These are phyloP conservation scores for Adansonia rubrostipa DNA, from an alignment of 441 rosid genomes.

Conservation along the genomic window DNA sequence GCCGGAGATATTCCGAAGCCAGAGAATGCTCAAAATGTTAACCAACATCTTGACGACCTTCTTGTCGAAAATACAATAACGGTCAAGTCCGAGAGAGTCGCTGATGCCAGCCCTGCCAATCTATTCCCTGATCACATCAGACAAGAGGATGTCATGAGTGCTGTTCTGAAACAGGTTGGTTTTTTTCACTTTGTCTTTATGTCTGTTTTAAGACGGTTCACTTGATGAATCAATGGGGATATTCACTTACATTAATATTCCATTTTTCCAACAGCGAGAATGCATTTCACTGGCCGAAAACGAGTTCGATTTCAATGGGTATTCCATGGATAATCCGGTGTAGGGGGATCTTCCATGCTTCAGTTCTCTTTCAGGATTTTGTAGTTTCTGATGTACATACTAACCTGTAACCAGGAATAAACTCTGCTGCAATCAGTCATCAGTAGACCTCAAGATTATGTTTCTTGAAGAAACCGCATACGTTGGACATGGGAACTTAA, in stretches of 20 bases:
- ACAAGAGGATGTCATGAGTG: slow-evolving; percentile 91
- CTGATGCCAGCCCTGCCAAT: slow-evolving; percentile 44
- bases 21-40: slow-evolving; percentile 40
- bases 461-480: too few relatives aligned
- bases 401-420: too few relatives aligned
- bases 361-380: not conserved
- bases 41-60: slow-evolving; percentile 45
- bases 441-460: too few relatives aligned
- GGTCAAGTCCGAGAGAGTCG: slow-evolving; percentile 63
- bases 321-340: not conserved
- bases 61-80: slow-evolving; percentile 53
- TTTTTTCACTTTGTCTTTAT: not conserved
- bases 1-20: slow-evolving; percentile 36
- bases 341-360: not conserved
- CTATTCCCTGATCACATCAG: slow-evolving; percentile 59
- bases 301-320: not conserved
- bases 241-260: not conserved
- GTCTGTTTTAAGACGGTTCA: not conserved
- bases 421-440: too few relatives aligned
- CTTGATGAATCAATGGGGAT: not conserved
- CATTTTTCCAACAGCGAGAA: not conserved
- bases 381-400: too few relatives aligned
- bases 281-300: not conserved
- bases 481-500: too few relatives aligned
- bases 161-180: slow-evolving; percentile 78